Evolutionary conservation across 1,139 yeast genomes (phyloP).

Genomic region (Magnusiomyces sp.): DNA sequence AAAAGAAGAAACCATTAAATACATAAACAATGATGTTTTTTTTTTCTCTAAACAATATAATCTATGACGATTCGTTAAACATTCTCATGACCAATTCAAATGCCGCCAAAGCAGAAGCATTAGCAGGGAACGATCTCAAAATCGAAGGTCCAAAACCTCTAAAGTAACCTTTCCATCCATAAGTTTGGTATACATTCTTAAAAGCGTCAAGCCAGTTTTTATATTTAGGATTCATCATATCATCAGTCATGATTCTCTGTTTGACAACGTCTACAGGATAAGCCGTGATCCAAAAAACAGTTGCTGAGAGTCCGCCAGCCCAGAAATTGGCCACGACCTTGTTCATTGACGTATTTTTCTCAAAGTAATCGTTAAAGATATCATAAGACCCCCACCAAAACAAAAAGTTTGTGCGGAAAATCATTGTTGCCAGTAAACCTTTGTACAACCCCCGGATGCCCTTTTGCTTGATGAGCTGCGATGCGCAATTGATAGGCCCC

Average conservation of each 20-base stretch:
- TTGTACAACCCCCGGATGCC: slow-evolving; percentile 79
- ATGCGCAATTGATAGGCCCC: slow-evolving; percentile 71
- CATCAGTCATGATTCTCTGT: slow-evolving; percentile 79
- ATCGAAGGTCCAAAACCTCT: slow-evolving; percentile 76
- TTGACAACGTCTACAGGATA: slow-evolving; percentile 87
- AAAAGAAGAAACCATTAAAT: neutral
- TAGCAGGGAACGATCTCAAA: slow-evolving; percentile 62
- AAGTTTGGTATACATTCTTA: slow-evolving; percentile 47
- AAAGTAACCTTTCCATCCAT: slow-evolving; percentile 57
- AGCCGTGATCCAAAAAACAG: slow-evolving; percentile 83
- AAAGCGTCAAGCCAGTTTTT: slow-evolving; percentile 70
- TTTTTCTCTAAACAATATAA: neutral
- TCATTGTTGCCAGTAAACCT: slow-evolving; percentile 78
- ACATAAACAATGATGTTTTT: neutral
- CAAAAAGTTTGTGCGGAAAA: slow-evolving; percentile 76
- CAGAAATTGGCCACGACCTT: slow-evolving; percentile 72
- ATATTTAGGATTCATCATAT: slow-evolving; percentile 60
- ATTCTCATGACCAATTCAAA: slow-evolving; percentile 75
- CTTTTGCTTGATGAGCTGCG: slow-evolving; percentile 40
- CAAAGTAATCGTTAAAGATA: slow-evolving; percentile 60
- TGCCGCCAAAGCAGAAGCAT: slow-evolving; percentile 89
- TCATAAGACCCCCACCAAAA: slow-evolving; percentile 97
- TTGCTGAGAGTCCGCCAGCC: slow-evolving; percentile 82
- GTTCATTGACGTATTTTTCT: slow-evolving; percentile 52
- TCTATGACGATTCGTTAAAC: slow-evolving; percentile 29